Evolutionary conservation across 2,329 filamentous ascomycete species (phyloP).

Genomic region (Fusarium armeniacum): DNA sequence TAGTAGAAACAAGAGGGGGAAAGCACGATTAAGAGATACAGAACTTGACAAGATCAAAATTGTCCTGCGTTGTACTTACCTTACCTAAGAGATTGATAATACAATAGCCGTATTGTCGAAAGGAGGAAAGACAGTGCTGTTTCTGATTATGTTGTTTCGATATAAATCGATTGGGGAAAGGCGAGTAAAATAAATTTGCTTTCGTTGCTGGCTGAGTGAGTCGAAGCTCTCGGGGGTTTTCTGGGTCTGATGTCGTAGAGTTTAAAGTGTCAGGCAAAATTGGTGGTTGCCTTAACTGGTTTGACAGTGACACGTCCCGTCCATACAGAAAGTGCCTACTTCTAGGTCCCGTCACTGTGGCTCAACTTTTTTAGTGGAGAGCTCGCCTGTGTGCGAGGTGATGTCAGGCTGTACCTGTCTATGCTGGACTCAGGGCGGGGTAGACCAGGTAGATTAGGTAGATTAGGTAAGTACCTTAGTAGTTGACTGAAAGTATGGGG

Average conservation of each 20-base stretch:
- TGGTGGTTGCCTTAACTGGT: slow-evolving; percentile 23
- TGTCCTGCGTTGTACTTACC: slow-evolving; percentile 1
- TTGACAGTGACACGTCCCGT: slow-evolving; percentile 21
- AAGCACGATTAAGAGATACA: slow-evolving; percentile 1
- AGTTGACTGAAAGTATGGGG: slow-evolving; percentile 38
- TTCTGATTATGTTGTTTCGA: neutral
- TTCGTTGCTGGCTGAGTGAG: neutral
- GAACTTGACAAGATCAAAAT: neutral
- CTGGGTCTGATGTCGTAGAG: slow-evolving; percentile 8
- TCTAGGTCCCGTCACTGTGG: slow-evolving; percentile 1
- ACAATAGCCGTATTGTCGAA: neutral
- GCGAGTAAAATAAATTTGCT: neutral
- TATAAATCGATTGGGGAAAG: neutral
- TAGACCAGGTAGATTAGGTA: slow-evolving; percentile 15
- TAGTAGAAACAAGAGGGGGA: slow-evolving; percentile 31
- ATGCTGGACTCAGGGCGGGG: slow-evolving; percentile 40
- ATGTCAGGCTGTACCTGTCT: slow-evolving; percentile 12
- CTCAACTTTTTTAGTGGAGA: slow-evolving; percentile 37
- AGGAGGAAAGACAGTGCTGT: neutral
- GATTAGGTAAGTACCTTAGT: too few relatives aligned
- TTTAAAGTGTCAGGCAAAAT: slow-evolving; percentile 2
- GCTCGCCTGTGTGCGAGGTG: slow-evolving; percentile 29
- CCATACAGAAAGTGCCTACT: neutral
- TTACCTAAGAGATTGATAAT: neutral
- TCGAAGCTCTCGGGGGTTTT: slow-evolving; percentile 19